A percentile compares a stretch with the other conserved stretches of the same genome.
Evolutionary conservation across 2,329 filamentous ascomycete species (phyloP).

Genomic region (Epichloe sibirici): DNA sequence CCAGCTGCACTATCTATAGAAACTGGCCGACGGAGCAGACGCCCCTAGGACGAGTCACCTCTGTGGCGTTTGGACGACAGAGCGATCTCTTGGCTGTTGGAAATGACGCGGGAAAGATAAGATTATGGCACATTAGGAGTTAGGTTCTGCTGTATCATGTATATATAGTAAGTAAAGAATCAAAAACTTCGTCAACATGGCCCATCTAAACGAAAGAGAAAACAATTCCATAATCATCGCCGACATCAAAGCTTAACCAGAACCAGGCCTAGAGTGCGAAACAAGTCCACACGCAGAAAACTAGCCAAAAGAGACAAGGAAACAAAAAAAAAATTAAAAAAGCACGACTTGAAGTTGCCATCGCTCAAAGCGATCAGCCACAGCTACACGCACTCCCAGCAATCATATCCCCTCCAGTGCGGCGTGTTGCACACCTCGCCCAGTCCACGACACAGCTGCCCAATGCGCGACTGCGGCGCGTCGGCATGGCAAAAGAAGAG

Average conservation of each 20-base stretch:
- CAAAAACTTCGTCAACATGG: too few species aligned
- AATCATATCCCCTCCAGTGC: not conserved
- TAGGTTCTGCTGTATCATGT: slow-evolving; percentile 21
- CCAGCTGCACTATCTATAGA: slow-evolving; percentile 83
- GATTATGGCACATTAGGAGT: slow-evolving; percentile 76
- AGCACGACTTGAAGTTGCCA: too few species aligned
- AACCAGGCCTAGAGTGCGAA: too few species aligned
- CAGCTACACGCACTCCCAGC: not conserved
- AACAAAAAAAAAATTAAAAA: accelerated
- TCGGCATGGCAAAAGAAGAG: not conserved
- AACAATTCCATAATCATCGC: too few species aligned
- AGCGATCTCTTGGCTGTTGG: slow-evolving; percentile 69
- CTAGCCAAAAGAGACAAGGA: too few species aligned
- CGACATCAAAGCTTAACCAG: too few species aligned
- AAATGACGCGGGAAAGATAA: slow-evolving; percentile 79
- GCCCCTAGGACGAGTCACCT: slow-evolving; percentile 70
- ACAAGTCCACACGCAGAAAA: too few species aligned
- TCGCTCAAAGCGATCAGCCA: not conserved
- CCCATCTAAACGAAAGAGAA: too few species aligned
- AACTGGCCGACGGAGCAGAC: slow-evolving; percentile 95
- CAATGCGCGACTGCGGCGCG: not conserved
- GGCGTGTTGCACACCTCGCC: not conserved
- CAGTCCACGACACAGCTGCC: not conserved
- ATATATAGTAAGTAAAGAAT: too few species aligned
- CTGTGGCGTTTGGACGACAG: slow-evolving; percentile 53